Evolutionary conservation across 2,329 filamentous ascomycete genomes (phyloP), one percentile per base, ranked within the genome.

Genomic region (Nigrospora sphaerica): DNA sequence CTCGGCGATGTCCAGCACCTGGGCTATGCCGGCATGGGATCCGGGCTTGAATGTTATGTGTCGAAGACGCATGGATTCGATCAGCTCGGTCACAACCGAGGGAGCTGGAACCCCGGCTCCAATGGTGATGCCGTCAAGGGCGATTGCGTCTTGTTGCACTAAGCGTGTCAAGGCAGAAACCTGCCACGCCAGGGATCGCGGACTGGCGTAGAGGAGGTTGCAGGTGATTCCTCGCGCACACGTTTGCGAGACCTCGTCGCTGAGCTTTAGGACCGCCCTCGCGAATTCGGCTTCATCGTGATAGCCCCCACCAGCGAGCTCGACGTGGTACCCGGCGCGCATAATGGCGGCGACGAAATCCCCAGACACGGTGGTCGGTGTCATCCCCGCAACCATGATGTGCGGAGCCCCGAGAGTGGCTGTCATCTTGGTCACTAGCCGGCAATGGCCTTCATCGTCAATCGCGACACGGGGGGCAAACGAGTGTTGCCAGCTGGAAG

Each of bases 351-450:
- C 85, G 38, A 95, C 88, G 54, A 95, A 95, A 65, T 95, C 88
- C 85, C 87, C 92, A 1, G 87, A 81, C 3, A 95, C 88, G 0
- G 91, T 96, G 49, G 81, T 81, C 11, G 91, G 91, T 2, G 91
- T 95, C 91, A 96, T 96, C 62, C 90, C 91, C 46, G 90, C 88
- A 49, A 95, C 89, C 73, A 95, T 84, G 51, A 96, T 73, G 0
- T 91, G 91, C 9, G 91, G 88, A 4, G 92, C 95, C 92, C 73
- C 95, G 96, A 51, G 93, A 97, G 64, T 97, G 91, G 41, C 97
- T 88, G 56, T 86, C 96, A 2, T 88, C 95, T 61, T 90, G 80
- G 17, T 92, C 92, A 86, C n/a, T 88, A 80, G 52, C 93, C 92
- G 38, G 89, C 92, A 49, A 97, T 78, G 55, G 97, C 95, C 54